Conservation (phyloP, 257 asterid genomes). For the Solanum tarijense region DNA sequence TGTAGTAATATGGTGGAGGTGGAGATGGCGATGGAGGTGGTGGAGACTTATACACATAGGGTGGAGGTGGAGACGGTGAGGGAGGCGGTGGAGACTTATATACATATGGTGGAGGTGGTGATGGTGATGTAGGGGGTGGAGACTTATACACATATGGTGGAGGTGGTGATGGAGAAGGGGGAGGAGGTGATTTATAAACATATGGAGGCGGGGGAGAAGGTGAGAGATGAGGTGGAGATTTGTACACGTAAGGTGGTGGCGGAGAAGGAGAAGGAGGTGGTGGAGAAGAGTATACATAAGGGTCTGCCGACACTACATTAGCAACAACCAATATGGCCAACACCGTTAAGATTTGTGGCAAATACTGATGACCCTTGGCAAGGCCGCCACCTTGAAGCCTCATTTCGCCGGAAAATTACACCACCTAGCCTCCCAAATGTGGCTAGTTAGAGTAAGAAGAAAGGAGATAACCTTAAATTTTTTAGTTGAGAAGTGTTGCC, state of each 20-base stretch:
- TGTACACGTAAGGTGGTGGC: not conserved
- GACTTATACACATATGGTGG: not conserved
- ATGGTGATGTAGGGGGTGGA: not conserved
- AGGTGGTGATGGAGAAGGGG: not conserved
- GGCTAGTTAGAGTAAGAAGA: not conserved
- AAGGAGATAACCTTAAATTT: not conserved
- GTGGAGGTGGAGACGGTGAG: not conserved
- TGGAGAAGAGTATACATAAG: not conserved
- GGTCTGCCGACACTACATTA: not conserved
- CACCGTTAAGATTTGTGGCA: slow-evolving; percentile 15
- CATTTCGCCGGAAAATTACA: slow-evolving; percentile 20
- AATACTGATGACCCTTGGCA: slow-evolving; percentile 11
- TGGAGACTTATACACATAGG: not conserved
- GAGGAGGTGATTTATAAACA: not conserved
- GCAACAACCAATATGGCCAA: not conserved
- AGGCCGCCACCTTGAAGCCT: slow-evolving; percentile 22
- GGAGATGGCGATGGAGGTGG: not conserved
- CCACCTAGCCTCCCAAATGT: slow-evolving; percentile 11
- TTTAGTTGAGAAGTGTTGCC: slow-evolving; percentile 11
- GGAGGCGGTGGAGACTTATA: not conserved
- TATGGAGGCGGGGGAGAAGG: not conserved
- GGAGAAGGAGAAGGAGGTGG: not conserved
- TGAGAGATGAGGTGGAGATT: not conserved
- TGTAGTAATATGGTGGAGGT: not conserved
- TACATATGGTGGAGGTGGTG: not conserved